Evolutionary conservation across 441 rosid species (phyloP), one percentile per base, ranked within the genome.

Genomic region (Syzygium syzygioides): DNA sequence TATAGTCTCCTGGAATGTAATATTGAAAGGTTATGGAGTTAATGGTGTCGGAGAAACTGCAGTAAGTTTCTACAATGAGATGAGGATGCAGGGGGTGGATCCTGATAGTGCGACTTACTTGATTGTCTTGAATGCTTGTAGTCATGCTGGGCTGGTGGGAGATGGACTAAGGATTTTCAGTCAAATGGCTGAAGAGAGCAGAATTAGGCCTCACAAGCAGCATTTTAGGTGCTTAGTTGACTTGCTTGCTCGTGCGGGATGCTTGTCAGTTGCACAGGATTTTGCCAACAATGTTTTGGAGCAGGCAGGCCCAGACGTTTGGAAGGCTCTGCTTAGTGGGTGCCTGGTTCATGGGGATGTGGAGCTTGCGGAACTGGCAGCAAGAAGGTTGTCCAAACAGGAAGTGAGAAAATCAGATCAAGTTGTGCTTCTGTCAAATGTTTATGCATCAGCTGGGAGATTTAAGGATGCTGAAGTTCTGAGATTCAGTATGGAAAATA

Each of bases 1-100:
- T 90, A 64, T 85, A 60, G 91, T 91, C 76, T 91, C 94, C 60
- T 94, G 96, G 94, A 94, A 93, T 89, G 93, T 93, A 55, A 88
- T 93, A 56, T 87, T 94, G 86, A 86, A 89, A 85, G 93, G 94
- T 32, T 90, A 91, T 50, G 91, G 94, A 60, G 50, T 93, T 71
- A 92, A 93, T 89, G 91, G 93, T 68, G 30, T 57, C 4, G 93
- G 91, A 79, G 94, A 91, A 88, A 52, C 88, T 88, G 91, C 93
- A 87, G 90, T 93, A 52, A 66, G 85, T 9, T 88, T 92, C 55
- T 93, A 91, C 88, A 68, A 88, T 85, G 89, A 91, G 79, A 93
- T 93, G 96, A 92, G 88, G 87, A 87, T 88, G 53, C 11, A 12
- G 19, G 91, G 91, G 68, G 91, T 90, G 90, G 86, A 86, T 50